A percentile compares a stretch with the other conserved stretches of the same genome.
Conservation (phyloP, 345 rosid genomes). For the Rhodomyrtus tomentosa region DNA sequence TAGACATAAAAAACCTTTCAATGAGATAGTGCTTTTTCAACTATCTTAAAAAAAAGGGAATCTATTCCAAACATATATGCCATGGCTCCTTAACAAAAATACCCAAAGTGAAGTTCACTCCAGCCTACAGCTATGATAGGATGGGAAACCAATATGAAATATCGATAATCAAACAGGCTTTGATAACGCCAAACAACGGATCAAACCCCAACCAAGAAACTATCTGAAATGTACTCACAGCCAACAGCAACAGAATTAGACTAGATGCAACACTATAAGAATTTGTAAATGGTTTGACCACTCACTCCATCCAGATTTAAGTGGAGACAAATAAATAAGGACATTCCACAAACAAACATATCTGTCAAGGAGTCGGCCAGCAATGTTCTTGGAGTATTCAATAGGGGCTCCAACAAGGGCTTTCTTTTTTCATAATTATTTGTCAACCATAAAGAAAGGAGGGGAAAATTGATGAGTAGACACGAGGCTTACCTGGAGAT, state of each 20-base stretch:
- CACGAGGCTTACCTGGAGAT: slow-evolving; percentile 52
- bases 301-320: not conserved
- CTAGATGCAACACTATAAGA: not conserved
- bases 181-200: not conserved
- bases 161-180: not conserved
- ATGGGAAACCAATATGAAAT: not conserved
- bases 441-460: not conserved
- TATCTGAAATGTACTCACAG: not conserved
- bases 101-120: not conserved
- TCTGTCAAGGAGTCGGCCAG: not conserved
- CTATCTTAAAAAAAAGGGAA: no score
- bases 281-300: not conserved
- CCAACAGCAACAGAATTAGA: not conserved
- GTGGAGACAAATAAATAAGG: not conserved
- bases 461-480: not conserved
- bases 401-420: not conserved
- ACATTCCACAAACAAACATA: not conserved
- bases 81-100: not conserved
- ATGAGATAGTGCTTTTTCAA: no score
- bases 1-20: no score
- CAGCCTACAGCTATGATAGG: not conserved
- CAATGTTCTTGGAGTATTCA: not conserved
- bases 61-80: no score
- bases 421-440: not conserved
- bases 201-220: not conserved